phyloP scores from a whole-genome alignment of 106 monocot species.

The Dendrobium chrysotoxum region DNA sequence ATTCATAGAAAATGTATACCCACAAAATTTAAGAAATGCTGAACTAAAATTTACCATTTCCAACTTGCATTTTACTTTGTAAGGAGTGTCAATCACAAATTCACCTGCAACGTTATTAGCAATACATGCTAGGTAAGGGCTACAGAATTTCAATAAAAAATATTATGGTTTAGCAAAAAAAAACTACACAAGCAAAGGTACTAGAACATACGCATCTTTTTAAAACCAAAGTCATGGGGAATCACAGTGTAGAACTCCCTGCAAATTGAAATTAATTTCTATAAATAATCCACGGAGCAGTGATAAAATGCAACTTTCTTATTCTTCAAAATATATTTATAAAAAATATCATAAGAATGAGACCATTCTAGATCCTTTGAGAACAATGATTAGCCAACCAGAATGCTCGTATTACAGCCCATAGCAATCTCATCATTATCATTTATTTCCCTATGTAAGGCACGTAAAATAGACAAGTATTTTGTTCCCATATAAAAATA shows the following conservation, averaged over 20 bases:
- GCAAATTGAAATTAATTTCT: slow-evolving; percentile 15
- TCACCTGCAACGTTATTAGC: slow-evolving; percentile 37
- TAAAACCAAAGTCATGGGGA: slow-evolving; percentile 93
- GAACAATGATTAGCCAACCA: neutral
- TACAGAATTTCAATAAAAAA: neutral
- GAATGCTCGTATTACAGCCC: neutral
- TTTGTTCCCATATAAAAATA: neutral
- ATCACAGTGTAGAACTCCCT: slow-evolving; percentile 97
- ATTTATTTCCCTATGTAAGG: neutral
- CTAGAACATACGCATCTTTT: slow-evolving; percentile 78
- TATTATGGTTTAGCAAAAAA: neutral
- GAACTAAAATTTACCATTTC: slow-evolving; percentile 65
- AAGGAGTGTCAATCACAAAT: slow-evolving; percentile 85
- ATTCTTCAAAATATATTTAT: neutral
- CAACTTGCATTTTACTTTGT: slow-evolving; percentile 83
- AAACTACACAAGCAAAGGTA: neutral
- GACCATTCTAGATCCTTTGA: neutral
- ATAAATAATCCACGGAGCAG: neutral
- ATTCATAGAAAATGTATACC: neutral
- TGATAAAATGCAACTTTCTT: neutral
- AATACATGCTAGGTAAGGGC: neutral
- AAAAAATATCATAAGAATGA: neutral
- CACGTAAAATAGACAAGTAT: neutral
- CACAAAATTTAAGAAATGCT: neutral
- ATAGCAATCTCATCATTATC: neutral